Evolutionary conservation across 1,284 basidiomycete genomes (phyloP).

Genomic region (Earliella scabrosa): DNA sequence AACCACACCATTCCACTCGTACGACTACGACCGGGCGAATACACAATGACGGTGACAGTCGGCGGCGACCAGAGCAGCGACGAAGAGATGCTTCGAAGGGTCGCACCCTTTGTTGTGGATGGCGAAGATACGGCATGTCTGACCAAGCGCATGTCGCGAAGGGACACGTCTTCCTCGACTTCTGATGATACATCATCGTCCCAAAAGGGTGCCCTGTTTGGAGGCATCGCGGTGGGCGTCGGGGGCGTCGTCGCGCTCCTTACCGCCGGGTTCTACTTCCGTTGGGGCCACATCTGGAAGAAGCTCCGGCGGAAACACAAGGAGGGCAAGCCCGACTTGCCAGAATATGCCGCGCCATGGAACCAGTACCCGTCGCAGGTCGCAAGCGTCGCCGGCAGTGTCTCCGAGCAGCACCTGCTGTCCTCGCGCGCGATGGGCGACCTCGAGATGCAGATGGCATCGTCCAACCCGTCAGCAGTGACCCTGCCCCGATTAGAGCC

Average conservation of each 20-base stretch:
- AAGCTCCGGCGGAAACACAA: neutral
- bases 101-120: neutral
- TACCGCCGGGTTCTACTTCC: constrained; percentile 1
- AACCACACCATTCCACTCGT: neutral
- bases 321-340: neutral
- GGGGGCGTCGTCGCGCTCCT: neutral
- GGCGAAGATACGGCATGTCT: neutral
- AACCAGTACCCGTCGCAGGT: neutral
- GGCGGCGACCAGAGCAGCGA: neutral
- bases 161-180: neutral
- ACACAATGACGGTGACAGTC: neutral
- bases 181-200: neutral
- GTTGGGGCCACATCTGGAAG: neutral
- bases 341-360: constrained; percentile 1
- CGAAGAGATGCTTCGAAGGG: neutral
- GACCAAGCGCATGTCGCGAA: neutral
- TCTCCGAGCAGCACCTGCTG: neutral
- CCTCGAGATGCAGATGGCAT: neutral
- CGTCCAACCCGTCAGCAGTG: neutral
- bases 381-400: neutral
- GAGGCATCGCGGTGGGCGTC: neutral
- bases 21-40: neutral
- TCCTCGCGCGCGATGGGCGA: neutral
- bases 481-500: constrained; percentile 4
- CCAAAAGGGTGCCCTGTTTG: neutral